A percentile compares a stretch with the other conserved stretches of the same genome.
phyloP scores from a whole-genome alignment of 2,329 filamentous ascomycete species.

The Aplosporella prunicola region DNA sequence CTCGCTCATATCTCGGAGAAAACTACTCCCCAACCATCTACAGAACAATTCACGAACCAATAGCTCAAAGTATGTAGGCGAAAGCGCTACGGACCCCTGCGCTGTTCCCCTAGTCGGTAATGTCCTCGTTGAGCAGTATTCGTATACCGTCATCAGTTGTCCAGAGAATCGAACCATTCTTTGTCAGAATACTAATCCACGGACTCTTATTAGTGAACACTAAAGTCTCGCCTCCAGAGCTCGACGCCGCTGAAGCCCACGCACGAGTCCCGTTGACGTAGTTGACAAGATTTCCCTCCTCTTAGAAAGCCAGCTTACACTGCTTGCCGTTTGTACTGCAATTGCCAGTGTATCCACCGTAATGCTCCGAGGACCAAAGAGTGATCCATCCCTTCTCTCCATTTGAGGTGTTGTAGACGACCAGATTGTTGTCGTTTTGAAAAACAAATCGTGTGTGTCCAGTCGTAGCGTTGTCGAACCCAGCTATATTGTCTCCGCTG shows the following conservation, averaged over 20 bases:
- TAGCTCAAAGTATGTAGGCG: no score
- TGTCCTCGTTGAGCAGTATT: no score
- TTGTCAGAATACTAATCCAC: not conserved
- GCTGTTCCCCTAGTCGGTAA: no score
- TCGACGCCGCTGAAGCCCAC: not conserved
- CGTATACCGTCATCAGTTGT: no score
- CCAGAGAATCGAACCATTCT: no score
- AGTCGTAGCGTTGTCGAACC: not conserved
- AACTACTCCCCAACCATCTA: no score
- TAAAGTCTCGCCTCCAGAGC: not conserved
- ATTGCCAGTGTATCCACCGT: not conserved
- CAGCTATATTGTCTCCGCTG: not conserved
- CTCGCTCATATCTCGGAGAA: no score
- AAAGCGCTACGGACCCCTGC: no score
- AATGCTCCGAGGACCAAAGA: not conserved
- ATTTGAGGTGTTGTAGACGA: not conserved
- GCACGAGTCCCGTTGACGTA: not conserved
- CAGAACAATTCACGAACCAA: no score
- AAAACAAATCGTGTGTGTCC: not conserved
- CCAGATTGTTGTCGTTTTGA: constrained; percentile 5
- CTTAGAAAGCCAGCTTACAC: not conserved
- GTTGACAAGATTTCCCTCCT: not conserved
- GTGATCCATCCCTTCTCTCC: not conserved
- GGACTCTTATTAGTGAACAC: not conserved
- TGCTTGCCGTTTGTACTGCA: not conserved